These are phyloP conservation scores for Ustilago xerochloae DNA, from an alignment of 1,284 basidiomycete genomes.

Conservation along the genomic window DNA sequence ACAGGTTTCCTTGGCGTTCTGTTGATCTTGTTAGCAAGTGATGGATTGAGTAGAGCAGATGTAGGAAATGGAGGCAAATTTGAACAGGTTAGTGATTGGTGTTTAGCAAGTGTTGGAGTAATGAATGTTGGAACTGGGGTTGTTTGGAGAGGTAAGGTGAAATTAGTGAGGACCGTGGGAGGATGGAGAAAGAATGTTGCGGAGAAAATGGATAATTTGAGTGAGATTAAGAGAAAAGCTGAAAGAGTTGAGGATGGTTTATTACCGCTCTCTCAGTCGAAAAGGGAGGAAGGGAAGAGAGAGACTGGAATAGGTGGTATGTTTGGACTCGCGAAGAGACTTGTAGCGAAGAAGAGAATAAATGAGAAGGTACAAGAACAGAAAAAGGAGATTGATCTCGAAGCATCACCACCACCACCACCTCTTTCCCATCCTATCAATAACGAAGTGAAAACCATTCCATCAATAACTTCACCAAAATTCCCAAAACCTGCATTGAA, in stretches of 20 bases:
- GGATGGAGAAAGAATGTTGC: slow-evolving; percentile 39
- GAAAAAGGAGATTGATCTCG: too few species aligned
- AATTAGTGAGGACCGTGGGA: slow-evolving; percentile 25
- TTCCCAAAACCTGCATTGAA: too few species aligned
- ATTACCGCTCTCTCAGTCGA: not conserved
- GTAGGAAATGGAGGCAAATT: slow-evolving; percentile 12
- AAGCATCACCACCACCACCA: too few species aligned
- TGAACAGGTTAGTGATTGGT: slow-evolving; percentile 28
- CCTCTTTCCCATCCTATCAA: too few species aligned
- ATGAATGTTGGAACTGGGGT: slow-evolving; percentile 24
- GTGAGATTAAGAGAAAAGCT: slow-evolving; percentile 31
- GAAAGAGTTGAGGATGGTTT: slow-evolving; percentile 25
- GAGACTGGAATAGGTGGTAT: not conserved
- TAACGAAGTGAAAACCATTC: not conserved
- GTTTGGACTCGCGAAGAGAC: not conserved
- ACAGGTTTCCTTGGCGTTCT: slow-evolving; percentile 47
- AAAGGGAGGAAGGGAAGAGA: not conserved
- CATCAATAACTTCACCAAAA: not conserved
- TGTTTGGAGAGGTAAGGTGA: slow-evolving; percentile 35
- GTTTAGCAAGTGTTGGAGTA: slow-evolving; percentile 26
- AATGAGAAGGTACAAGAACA: not conserved
- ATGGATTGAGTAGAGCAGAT: slow-evolving; percentile 16
- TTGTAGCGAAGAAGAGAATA: not conserved
- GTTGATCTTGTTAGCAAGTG: slow-evolving; percentile 36
- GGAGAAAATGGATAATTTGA: slow-evolving; percentile 30